Evolutionary conservation across 192 early-diverging fungal genomes (phyloP).

Genomic region (Backusella tarrabulga): DNA sequence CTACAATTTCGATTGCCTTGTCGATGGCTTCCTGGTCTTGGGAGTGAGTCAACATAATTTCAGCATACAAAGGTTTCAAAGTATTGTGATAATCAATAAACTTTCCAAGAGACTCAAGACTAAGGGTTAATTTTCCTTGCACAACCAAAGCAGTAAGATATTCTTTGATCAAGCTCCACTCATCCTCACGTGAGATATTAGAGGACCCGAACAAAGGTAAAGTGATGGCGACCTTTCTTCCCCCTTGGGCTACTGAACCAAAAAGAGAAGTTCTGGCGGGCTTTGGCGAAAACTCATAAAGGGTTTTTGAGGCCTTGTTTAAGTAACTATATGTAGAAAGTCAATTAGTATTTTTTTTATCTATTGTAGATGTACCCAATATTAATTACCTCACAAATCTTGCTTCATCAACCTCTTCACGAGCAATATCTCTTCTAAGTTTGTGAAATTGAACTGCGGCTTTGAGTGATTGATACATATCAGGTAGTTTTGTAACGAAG

Average conservation of each 20-base stretch:
- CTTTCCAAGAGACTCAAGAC: neutral
- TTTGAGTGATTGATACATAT: constrained; percentile 4
- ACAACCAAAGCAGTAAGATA: constrained; percentile 17
- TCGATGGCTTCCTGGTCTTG: neutral
- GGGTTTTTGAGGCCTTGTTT: neutral
- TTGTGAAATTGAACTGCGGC: neutral
- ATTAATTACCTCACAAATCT: constrained; percentile 10
- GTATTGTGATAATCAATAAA: constrained; percentile 2
- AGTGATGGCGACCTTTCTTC: neutral
- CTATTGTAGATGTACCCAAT: neutral
- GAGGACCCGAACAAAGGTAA: constrained; percentile 11
- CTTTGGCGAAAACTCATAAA: neutral
- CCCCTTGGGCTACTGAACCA: neutral
- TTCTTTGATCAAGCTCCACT: neutral
- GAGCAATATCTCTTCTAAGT: constrained; percentile 11
- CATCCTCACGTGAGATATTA: neutral
- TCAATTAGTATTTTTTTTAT: neutral
- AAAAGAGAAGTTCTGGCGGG: neutral
- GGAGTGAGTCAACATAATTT: constrained; percentile 12
- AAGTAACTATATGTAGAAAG: neutral
- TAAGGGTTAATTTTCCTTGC: neutral
- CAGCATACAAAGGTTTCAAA: constrained; percentile 14
- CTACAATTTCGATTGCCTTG: neutral
- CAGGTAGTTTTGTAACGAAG: constrained; percentile 5
- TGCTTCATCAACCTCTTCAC: constrained; percentile 9